Evolutionary conservation across 768 basidiomycete species (phyloP), one percentile per base, ranked within the genome.

Genomic region (Suillus paluster): DNA sequence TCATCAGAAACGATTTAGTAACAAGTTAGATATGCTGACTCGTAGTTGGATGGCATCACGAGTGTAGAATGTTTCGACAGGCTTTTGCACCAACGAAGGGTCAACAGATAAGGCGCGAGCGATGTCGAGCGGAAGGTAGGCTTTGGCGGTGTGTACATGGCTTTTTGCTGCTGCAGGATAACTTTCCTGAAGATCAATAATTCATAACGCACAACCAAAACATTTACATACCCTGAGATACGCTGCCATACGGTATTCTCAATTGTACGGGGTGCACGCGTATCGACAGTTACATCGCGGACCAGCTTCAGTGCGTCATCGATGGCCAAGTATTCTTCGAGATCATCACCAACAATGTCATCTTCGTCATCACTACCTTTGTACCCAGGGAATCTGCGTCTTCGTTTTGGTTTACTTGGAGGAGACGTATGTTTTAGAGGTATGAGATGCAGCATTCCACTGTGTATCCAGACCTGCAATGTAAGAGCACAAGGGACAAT

Each of bases 51-150:
- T 80, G 1, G 92, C 91, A 79, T 99, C 97, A 58, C 97, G 84
- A 4, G 95, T 97, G 74, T 99, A 99, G 74, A 99, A 99, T 5
- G 91, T 84, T 75, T 96, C 95, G 4, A 92, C 84, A 0, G 96
- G 92, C 68, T 88, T 90, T 68, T 98, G 95, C 17, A 96, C 80
- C 15, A 99, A 82, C 2, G 82, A 76, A 0, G 89, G 90, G 63
- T 87, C 79, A 11, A 79, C 75, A 8, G 79, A 71, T 34, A 99
- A 79, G 0, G 91, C 89, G 68, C 83, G 87, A 4, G 90, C 92
- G 58, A 99, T 84, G 58, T 94, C 91, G 17, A 79, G 64, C 5
- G 97, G 95, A 9, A 99, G 73, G 68, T 91, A 92, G 1, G 86
- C 92, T 63, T 89, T 88, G 0, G 95, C 87, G 11, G 74, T 74